Percentiles rank a stretch among this genome's conserved stretches.
phyloP scores from a whole-genome alignment of 805 yeast species.

The Lachancea quebecensis region DNA sequence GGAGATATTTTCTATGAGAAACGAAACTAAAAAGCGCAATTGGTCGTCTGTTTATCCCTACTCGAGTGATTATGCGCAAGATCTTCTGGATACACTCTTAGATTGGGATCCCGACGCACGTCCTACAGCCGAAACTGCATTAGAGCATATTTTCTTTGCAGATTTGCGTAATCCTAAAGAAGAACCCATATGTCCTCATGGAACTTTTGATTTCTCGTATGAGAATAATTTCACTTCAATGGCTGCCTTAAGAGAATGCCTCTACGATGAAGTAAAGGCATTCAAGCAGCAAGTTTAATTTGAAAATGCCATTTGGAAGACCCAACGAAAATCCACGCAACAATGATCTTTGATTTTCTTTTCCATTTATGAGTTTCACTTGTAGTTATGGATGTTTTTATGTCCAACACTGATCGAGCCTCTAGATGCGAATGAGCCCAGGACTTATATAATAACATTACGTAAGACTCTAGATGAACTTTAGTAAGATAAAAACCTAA shows the following conservation, averaged over 20 bases:
- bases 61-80: conserved; percentile 45
- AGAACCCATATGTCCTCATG: conserved; percentile 45
- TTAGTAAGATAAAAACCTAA: neutral
- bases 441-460: neutral
- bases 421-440: too few relatives aligned
- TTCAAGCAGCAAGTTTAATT: conserved; percentile 30
- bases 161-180: conserved; percentile 46
- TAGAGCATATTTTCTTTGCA: conserved; percentile 50
- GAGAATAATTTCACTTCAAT: conserved; percentile 41
- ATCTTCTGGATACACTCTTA: conserved; percentile 48
- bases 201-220: conserved; percentile 59
- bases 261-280: conserved; percentile 46
- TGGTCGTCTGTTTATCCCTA: conserved; percentile 59
- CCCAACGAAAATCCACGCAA: neutral
- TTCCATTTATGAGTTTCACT: too few relatives aligned
- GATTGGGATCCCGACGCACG: conserved; percentile 60
- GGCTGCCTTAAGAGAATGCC: conserved; percentile 40
- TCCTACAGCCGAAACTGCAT: conserved; percentile 46
- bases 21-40: conserved; percentile 34
- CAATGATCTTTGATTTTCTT: too few relatives aligned
- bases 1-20: conserved; percentile 39
- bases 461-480: neutral
- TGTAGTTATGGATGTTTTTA: too few relatives aligned
- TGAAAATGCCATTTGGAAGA: neutral
- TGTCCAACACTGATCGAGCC: too few relatives aligned